Conservation (phyloP, 148 eudicot species). For the Amaranthus hypochondriacus region DNA sequence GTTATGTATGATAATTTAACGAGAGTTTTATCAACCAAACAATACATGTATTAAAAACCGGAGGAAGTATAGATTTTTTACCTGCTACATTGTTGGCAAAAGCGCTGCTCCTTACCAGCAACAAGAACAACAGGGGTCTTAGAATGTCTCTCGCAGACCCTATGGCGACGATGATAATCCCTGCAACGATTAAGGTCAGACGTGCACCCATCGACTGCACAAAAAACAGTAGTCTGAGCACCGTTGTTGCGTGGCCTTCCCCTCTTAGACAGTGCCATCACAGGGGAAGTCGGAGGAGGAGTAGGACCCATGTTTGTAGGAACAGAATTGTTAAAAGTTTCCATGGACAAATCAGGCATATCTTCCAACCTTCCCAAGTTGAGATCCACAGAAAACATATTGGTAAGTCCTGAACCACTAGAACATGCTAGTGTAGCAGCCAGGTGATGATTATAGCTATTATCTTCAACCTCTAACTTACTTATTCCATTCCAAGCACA, state of each 20-base stretch:
- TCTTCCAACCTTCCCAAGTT: constrained; percentile 22
- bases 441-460: constrained; percentile 1
- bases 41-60: neutral
- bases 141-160: constrained; percentile 72
- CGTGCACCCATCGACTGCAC: constrained; percentile 66
- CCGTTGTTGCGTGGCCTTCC: constrained; percentile 33
- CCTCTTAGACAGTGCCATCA: constrained; percentile 30
- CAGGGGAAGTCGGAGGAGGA: constrained; percentile 25
- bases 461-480: constrained; percentile 17
- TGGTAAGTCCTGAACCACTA: constrained; percentile 4
- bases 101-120: constrained; percentile 55
- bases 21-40: neutral
- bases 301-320: constrained; percentile 32
- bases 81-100: constrained; percentile 92
- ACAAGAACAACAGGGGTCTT: constrained; percentile 60
- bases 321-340: constrained; percentile 13
- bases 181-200: constrained; percentile 56
- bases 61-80: constrained; percentile 11
- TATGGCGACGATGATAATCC: constrained; percentile 73
- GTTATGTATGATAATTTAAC: too few species aligned
- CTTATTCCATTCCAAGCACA: constrained; percentile 16
- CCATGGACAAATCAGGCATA: constrained; percentile 10
- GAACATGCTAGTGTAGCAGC: constrained; percentile 3
- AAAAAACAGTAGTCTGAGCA: constrained; percentile 32
- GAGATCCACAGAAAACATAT: constrained; percentile 24